phyloP scores from a whole-genome alignment of 2,329 filamentous ascomycete genomes.

The Aspergillus chevalieri region DNA sequence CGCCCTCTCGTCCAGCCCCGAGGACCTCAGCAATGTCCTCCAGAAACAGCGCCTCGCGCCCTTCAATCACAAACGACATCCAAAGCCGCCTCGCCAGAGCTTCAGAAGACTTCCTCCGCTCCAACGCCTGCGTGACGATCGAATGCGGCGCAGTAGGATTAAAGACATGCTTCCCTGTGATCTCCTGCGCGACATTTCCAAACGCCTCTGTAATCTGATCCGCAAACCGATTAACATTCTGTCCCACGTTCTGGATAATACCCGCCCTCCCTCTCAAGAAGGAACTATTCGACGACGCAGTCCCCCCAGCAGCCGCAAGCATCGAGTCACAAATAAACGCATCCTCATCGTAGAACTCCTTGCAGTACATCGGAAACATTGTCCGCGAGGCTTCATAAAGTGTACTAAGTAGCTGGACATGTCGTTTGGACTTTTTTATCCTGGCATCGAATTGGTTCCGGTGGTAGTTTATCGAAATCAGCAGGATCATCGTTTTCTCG shows the following conservation, averaged over 20 bases:
- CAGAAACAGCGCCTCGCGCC: constrained; percentile 67
- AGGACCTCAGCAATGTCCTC: constrained; percentile 88
- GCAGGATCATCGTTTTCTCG: constrained; percentile 57
- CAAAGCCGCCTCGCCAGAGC: constrained; percentile 91
- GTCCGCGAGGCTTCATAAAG: constrained; percentile 85
- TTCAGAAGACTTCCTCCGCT: constrained; percentile 76
- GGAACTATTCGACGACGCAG: constrained; percentile 35
- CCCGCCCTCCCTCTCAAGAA: constrained; percentile 55
- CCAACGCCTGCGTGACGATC: constrained; percentile 79
- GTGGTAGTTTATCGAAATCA: constrained; percentile 64
- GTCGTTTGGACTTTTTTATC: constrained; percentile 86
- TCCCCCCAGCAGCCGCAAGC: constrained; percentile 56
- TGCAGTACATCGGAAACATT: constrained; percentile 87
- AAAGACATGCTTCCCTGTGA: constrained; percentile 92
- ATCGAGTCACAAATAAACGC: constrained; percentile 83
- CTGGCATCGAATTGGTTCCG: constrained; percentile 59
- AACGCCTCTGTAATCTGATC: constrained; percentile 92
- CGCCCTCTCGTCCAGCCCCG: constrained; percentile 62
- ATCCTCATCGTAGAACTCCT: constrained; percentile 86
- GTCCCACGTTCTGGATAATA: constrained; percentile 66
- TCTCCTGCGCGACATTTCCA: constrained; percentile 87
- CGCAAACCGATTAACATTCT: constrained; percentile 71
- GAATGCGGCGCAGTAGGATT: constrained; percentile 87
- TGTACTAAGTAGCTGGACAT: constrained; percentile 71
- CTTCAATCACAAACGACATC: constrained; percentile 97